Evolutionary conservation across 2,329 filamentous ascomycete species (phyloP).

Genomic region (Phyllosticta citribraziliensis): DNA sequence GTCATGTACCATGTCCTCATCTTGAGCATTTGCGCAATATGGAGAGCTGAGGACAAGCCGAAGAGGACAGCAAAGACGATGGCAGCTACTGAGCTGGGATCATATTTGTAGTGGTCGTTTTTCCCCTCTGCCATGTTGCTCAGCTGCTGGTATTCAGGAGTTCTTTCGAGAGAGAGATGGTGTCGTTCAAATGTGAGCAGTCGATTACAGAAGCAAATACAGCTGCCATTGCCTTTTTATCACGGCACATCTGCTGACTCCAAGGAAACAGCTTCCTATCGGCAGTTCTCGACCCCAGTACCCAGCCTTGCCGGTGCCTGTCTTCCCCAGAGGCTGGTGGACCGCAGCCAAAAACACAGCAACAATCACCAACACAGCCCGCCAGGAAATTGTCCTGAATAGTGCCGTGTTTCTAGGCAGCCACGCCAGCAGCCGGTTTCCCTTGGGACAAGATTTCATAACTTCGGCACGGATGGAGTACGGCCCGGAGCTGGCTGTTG

Average conservation of each 20-base stretch:
- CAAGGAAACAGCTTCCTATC: neutral
- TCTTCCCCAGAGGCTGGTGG: neutral
- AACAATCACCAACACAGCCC: neutral
- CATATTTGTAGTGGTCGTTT: conserved; percentile 19
- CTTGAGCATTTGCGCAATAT: conserved; percentile 29
- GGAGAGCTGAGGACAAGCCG: conserved; percentile 21
- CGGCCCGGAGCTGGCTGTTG: neutral
- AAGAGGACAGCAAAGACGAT: conserved; percentile 23
- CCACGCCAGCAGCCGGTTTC: neutral
- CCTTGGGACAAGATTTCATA: neutral
- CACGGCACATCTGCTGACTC: neutral
- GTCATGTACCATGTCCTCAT: conserved; percentile 42
- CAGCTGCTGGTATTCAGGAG: no score
- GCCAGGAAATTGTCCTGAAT: neutral
- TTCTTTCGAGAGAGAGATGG: neutral
- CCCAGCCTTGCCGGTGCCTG: neutral
- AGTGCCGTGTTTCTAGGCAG: neutral
- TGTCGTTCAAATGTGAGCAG: neutral
- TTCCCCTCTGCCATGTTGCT: neutral
- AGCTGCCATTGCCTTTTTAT: neutral
- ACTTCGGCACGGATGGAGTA: neutral
- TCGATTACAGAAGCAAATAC: neutral
- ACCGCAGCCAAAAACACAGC: neutral
- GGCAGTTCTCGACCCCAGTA: neutral
- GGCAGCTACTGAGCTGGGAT: conserved; percentile 20